Evolutionary conservation across 75 land plant genomes (phyloP).

Genomic region (Selaginella tamariscina): DNA sequence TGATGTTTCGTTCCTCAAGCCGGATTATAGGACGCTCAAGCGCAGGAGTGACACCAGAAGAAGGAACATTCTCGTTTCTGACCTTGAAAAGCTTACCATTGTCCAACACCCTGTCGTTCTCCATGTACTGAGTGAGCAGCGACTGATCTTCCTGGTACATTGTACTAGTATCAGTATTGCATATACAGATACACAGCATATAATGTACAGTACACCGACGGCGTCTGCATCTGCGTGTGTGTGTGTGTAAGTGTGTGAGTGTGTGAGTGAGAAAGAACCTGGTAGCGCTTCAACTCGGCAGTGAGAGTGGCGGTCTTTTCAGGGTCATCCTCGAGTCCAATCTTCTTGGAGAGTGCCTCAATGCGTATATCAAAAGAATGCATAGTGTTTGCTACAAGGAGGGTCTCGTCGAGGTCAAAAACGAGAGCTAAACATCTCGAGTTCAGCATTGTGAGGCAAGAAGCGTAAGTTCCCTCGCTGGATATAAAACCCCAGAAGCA

Average conservation of each 20-base stretch:
- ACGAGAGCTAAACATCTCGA: slow-evolving; percentile 84
- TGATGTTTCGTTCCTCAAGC: slow-evolving; percentile 56
- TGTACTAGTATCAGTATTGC: too few species aligned
- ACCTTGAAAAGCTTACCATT: slow-evolving; percentile 55
- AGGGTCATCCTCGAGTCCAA: slow-evolving; percentile 42
- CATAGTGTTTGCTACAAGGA: slow-evolving; percentile 93
- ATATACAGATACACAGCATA: too few species aligned
- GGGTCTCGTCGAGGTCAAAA: slow-evolving; percentile 96
- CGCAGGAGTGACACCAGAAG: slow-evolving; percentile 57
- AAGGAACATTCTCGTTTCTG: slow-evolving; percentile 73
- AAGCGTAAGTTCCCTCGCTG: slow-evolving; percentile 40
- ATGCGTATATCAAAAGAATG: slow-evolving; percentile 88
- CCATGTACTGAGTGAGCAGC: slow-evolving; percentile 74
- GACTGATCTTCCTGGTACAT: slow-evolving; percentile 74
- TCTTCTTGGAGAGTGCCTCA: slow-evolving; percentile 48
- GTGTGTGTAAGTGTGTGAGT: too few species aligned
- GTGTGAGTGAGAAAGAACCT: too few species aligned
- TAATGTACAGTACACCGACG: too few species aligned
- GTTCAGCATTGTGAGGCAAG: slow-evolving; percentile 82
- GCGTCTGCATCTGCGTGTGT: too few species aligned
- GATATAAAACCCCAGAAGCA: slow-evolving; percentile 86
- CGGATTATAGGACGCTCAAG: slow-evolving; percentile 74
- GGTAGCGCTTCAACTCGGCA: slow-evolving; percentile 72
- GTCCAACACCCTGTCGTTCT: slow-evolving; percentile 75
- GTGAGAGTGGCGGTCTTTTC: slow-evolving; percentile 35